Evolutionary conservation across 257 asterid genomes (phyloP).

Genomic region (Nicotiana paniculata): DNA sequence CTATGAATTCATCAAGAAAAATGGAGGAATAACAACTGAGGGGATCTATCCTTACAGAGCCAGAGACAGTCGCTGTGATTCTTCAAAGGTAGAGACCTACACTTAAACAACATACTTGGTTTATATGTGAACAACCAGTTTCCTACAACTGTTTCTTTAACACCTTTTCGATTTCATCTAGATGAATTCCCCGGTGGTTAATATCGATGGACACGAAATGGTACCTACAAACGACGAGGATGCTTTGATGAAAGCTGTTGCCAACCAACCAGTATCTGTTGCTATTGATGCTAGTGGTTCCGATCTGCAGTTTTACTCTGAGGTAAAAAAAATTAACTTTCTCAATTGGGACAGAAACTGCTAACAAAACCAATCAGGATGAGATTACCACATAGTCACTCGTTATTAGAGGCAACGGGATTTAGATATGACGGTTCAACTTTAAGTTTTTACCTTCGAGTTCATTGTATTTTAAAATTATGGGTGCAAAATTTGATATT

Average conservation of each 20-base stretch:
- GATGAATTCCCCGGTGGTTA: constrained; percentile 73
- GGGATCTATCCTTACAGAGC: constrained; percentile 63
- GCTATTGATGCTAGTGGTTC: constrained; percentile 79
- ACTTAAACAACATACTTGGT: not conserved
- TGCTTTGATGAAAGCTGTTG: constrained; percentile 83
- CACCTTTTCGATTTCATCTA: constrained; percentile 10
- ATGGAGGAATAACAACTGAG: constrained; percentile 74
- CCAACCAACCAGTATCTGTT: constrained; percentile 77
- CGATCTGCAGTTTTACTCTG: constrained; percentile 72
- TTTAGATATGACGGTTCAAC: not conserved
- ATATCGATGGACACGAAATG: constrained; percentile 68
- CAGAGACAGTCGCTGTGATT: constrained; percentile 49
- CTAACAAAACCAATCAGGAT: not conserved
- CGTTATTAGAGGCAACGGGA: too few relatives aligned
- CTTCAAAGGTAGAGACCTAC: constrained; percentile 38
- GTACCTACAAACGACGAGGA: constrained; percentile 67
- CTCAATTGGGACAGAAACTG: not conserved
- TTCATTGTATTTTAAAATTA: not conserved
- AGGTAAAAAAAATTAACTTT: constrained; percentile 26
- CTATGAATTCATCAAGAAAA: constrained; percentile 57
- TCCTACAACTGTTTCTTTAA: not conserved
- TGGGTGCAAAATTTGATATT: not conserved
- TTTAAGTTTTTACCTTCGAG: not conserved
- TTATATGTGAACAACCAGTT: not conserved
- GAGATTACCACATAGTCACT: not conserved